A percentile compares a stretch with the other conserved stretches of the same genome.
phyloP scores from a whole-genome alignment of 73 alveolate species.

The Paraurostyla sp. region DNA sequence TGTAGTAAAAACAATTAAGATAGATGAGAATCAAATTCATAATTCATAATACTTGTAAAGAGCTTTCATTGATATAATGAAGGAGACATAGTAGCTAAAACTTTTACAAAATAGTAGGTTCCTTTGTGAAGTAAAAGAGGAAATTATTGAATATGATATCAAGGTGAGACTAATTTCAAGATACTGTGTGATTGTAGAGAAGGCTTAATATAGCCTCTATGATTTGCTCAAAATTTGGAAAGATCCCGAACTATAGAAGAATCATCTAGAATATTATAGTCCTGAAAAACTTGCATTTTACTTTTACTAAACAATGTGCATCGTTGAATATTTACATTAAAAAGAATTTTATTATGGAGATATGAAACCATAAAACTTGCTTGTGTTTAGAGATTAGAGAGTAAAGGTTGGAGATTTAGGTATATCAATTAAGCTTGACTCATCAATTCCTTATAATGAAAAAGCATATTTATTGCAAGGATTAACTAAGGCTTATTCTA shows the following conservation, averaged over 20 bases:
- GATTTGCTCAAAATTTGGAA: neutral
- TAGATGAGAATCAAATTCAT: too few species aligned
- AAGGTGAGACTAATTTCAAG: neutral
- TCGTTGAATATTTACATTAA: neutral
- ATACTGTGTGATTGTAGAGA: slow-evolving; percentile 45
- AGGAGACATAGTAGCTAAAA: slow-evolving; percentile 24
- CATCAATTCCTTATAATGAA: neutral
- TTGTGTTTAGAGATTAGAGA: slow-evolving; percentile 3
- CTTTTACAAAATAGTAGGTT: neutral
- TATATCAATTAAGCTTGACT: neutral
- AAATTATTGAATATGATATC: slow-evolving; percentile 30
- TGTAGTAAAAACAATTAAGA: too few species aligned
- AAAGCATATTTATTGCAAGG: neutral
- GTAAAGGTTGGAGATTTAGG: slow-evolving; percentile 58
- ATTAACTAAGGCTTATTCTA: neutral
- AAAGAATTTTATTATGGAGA: too few species aligned
- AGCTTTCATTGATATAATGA: neutral
- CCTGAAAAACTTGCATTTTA: slow-evolving; percentile 27
- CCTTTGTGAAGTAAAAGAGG: slow-evolving; percentile 42
- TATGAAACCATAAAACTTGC: slow-evolving; percentile 22
- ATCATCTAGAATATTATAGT: neutral
- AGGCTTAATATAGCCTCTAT: neutral
- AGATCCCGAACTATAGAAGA: too few species aligned
- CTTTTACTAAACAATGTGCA: neutral
- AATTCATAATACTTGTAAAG: too few species aligned